Conservation (phyloP, 345 rosid genomes). For the Theobroma cacao region DNA sequence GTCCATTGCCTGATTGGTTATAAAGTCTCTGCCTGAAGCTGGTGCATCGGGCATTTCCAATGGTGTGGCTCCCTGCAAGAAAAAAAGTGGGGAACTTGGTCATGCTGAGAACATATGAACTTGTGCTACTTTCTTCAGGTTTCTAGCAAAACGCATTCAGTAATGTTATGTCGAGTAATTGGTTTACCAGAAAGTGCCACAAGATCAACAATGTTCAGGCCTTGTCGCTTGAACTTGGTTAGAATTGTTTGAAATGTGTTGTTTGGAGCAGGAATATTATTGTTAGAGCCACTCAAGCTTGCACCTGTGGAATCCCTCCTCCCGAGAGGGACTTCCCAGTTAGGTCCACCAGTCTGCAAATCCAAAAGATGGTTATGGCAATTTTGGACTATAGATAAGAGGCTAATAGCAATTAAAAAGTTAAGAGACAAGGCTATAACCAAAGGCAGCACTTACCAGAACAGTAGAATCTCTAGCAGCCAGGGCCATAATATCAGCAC, state of each 20-base stretch:
- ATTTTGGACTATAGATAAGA: no score
- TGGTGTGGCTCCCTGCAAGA: constrained; percentile 85
- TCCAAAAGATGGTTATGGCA: neutral
- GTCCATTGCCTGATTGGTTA: constrained; percentile 76
- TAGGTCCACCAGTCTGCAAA: constrained; percentile 78
- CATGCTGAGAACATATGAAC: neutral
- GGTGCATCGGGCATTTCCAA: constrained; percentile 80
- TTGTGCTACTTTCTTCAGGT: neutral
- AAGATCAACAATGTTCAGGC: constrained; percentile 72
- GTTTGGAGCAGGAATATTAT: constrained; percentile 71
- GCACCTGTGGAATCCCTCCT: constrained; percentile 76
- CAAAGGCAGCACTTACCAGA: constrained; percentile 49
- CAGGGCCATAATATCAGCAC: constrained; percentile 74
- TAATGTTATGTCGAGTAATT: neutral
- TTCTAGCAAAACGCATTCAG: neutral
- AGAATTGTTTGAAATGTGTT: constrained; percentile 70
- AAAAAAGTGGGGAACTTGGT: neutral
- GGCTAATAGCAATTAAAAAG: no score
- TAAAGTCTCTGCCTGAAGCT: constrained; percentile 92
- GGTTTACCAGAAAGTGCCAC: constrained; percentile 79
- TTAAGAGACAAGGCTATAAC: neutral
- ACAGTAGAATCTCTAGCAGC: constrained; percentile 93
- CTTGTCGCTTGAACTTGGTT: constrained; percentile 54
- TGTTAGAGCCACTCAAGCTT: constrained; percentile 78
- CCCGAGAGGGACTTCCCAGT: constrained; percentile 84